phyloP scores from a whole-genome alignment of 108 stramenopile genomes.

The Conticribra guillardii region DNA sequence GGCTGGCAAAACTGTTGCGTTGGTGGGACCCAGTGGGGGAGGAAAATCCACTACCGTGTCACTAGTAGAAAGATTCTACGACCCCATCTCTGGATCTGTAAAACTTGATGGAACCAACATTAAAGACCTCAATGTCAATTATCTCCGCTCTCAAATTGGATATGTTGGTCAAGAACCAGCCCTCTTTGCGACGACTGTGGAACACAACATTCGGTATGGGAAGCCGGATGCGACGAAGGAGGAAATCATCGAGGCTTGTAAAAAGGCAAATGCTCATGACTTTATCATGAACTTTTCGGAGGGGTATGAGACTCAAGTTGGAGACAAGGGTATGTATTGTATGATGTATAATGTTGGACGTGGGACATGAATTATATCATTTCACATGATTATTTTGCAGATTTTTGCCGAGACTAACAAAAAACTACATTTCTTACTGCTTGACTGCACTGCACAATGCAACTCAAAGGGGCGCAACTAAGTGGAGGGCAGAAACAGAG shows the following conservation, averaged over 20 bases:
- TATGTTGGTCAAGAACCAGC: constrained; percentile 94
- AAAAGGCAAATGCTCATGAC: constrained; percentile 89
- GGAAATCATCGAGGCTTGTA: constrained; percentile 86
- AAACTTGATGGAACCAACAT: constrained; percentile 89
- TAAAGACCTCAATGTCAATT: constrained; percentile 76
- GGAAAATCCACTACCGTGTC: constrained; percentile 81
- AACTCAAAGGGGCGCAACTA: constrained; percentile 80
- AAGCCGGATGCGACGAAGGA: constrained; percentile 61
- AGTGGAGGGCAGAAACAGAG: constrained; percentile 96
- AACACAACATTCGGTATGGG: constrained; percentile 92
- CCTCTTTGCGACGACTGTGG: constrained; percentile 90
- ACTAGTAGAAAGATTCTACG: constrained; percentile 93
- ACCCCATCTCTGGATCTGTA: constrained; percentile 73
- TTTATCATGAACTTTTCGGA: constrained; percentile 79
- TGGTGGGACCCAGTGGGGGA: constrained; percentile 77
- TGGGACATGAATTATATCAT: no score
- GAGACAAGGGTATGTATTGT: constrained; percentile 63
- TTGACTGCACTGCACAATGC: no score
- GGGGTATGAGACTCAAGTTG: constrained; percentile 87
- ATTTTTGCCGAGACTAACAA: no score
- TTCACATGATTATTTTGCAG: no score
- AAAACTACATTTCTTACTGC: no score
- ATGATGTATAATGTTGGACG: no score
- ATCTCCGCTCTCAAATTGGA: constrained; percentile 83
- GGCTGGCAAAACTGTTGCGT: constrained; percentile 57